These are phyloP conservation scores for Leccinum ponderosum DNA, from an alignment of 1,284 basidiomycete species.

Conservation along the genomic window DNA sequence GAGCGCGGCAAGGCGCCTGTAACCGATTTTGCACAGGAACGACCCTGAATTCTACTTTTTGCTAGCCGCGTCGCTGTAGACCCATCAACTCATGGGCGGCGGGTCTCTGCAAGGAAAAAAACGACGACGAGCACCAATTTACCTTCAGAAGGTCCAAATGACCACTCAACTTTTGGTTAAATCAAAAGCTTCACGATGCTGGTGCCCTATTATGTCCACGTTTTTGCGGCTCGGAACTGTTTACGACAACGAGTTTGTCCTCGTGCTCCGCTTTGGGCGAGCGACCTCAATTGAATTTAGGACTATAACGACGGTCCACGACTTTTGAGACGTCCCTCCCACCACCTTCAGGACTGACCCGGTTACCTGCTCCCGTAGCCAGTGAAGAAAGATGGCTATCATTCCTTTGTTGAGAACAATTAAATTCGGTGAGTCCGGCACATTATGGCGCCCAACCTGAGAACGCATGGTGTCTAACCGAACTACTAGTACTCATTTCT, in stretches of 20 bases:
- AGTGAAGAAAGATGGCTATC: slow-evolving; percentile 23
- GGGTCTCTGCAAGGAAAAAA: neutral
- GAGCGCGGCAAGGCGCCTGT: neutral
- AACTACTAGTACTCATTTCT: slow-evolving; percentile 11
- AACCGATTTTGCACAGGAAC: neutral
- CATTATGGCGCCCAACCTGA: neutral
- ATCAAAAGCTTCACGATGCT: neutral
- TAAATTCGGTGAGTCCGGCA: slow-evolving; percentile 22
- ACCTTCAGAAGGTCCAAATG: neutral
- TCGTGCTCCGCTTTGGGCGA: neutral
- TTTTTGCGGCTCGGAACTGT: neutral
- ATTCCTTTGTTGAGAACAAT: slow-evolving; percentile 24
- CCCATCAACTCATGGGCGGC: neutral
- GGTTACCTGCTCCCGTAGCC: neutral
- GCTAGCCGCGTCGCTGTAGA: neutral
- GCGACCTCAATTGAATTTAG: neutral
- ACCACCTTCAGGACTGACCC: neutral
- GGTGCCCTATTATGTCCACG: slow-evolving; percentile 6
- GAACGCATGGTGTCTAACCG: neutral
- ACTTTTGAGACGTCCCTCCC: neutral
- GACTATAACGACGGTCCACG: neutral
- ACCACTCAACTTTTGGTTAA: neutral
- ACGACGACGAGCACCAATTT: neutral
- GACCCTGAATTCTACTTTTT: slow-evolving; percentile 11
- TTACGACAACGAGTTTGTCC: slow-evolving; percentile 7